Evolutionary conservation across 2,329 filamentous ascomycete genomes (phyloP).

Genomic region (Fusarium heterosporum): DNA sequence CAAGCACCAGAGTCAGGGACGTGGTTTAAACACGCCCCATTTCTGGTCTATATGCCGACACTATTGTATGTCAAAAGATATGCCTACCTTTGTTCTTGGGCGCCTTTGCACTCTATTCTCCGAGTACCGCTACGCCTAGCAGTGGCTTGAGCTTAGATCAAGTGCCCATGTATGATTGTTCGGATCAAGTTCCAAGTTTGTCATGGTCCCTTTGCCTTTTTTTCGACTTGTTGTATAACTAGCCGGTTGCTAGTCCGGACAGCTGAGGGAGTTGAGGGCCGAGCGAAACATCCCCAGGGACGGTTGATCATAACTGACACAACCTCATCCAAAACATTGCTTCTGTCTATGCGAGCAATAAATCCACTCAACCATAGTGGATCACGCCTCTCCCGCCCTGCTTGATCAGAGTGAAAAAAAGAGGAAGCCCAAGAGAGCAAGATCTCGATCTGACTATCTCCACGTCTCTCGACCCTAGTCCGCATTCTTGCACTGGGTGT

Average conservation of each 20-base stretch:
- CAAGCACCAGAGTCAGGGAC: conserved; percentile 20
- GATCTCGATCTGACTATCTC: conserved; percentile 45
- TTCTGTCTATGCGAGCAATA: conserved; percentile 45
- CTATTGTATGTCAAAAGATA: conserved; percentile 6
- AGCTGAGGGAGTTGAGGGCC: conserved; percentile 37
- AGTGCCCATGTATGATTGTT: conserved; percentile 12
- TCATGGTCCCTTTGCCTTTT: conserved; percentile 9
- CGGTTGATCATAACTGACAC: conserved; percentile 38
- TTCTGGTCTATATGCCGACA: conserved; percentile 21
- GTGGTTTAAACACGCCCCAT: conserved; percentile 7
- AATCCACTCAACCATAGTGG: conserved; percentile 41
- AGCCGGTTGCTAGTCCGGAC: conserved; percentile 26
- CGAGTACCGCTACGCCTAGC: conserved; percentile 1
- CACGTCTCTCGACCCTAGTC: conserved; percentile 44
- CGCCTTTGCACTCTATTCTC: conserved; percentile 14
- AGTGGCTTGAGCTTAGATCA: conserved; percentile 15
- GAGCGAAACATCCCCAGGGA: conserved; percentile 40
- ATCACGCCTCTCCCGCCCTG: conserved; percentile 47
- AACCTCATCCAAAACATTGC: conserved; percentile 36
- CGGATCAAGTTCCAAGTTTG: conserved; percentile 21
- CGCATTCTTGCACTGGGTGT: conserved; percentile 49
- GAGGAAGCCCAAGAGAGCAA: neutral
- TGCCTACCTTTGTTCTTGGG: conserved; percentile 28
- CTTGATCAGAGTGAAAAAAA: conserved; percentile 24
- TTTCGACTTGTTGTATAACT: conserved; percentile 34